Evolutionary conservation across 169 alveolate species (phyloP), one percentile per base, ranked within the genome.

Genomic region (Plasmodium ovale): DNA sequence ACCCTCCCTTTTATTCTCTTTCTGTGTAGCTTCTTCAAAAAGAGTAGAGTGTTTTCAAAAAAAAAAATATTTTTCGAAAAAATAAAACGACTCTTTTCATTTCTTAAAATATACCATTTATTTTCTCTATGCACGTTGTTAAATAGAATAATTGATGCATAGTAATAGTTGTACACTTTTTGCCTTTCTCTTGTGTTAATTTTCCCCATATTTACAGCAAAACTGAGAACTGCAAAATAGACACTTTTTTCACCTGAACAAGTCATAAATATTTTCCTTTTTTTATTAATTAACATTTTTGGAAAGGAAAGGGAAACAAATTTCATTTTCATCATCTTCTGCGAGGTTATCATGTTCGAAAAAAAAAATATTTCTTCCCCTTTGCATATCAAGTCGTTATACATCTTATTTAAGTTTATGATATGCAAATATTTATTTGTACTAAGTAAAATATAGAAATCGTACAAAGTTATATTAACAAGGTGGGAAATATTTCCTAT

Each of bases 191-290:
- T 33, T 65, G 35, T 65, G 25, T 21, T 59, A 9, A 3, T 16
- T 7, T 60, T 44, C 14, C 19, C 59, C 0, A 37, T 16, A 59
- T 68, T 85, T 49, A 85, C 12, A 37, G 56, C 16, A 85, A 85
- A 85, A 35, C 87, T 85, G 6, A 62, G 37, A 19, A 85, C 87
- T 3, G 69, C 16, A 69, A 85, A 85, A 68, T 85, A 33, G 39
- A 49, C 23, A 49, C 35, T 29, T 59, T 85, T 85, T 85, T 68
- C 69, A n/a, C 59, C 73, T 69, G 91, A 37, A 68, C 91, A 56
- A 16, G 65, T 85, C 87, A 85, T 54, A 85, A 56, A 58, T 25
- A 69, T 7, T 85, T 85, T 54, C 14, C 35, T 69, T 5, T 53
- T 85, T 68, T 68, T 67, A 16, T 54, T 58, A 31, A 31, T 49